Evolutionary conservation across 2,329 filamentous ascomycete species (phyloP).

Genomic region (Orbilia brochopaga): DNA sequence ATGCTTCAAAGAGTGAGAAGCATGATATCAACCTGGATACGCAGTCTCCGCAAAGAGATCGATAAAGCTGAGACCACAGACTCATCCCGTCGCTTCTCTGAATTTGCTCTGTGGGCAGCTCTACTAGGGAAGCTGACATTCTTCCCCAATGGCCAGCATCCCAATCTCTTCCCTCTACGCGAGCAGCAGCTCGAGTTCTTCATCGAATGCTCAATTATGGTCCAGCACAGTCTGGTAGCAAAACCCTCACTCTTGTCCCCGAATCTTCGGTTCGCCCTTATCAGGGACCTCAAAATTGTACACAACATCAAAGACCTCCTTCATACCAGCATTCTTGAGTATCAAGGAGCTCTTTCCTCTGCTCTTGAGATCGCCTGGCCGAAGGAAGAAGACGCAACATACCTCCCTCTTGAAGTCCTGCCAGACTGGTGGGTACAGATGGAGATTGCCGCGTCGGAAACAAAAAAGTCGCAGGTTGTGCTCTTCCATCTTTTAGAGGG

Average conservation of each 20-base stretch:
- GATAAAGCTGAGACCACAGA: conserved; percentile 58
- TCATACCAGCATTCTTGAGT: not conserved
- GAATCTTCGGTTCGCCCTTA: conserved; percentile 14
- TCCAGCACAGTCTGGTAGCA: conserved; percentile 25
- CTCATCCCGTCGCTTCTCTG: conserved; percentile 58
- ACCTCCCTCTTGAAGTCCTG: conserved; percentile 12
- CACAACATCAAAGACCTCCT: conserved; percentile 18
- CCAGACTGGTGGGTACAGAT: conserved; percentile 38
- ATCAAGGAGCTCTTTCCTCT: not conserved
- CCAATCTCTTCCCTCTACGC: not conserved
- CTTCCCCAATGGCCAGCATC: conserved; percentile 37
- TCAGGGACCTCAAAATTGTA: conserved; percentile 13
- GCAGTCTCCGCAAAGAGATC: conserved; percentile 61
- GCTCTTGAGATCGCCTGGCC: conserved; percentile 33
- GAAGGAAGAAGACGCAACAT: conserved; percentile 23
- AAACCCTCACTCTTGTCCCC: conserved; percentile 17
- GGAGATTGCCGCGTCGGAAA: conserved; percentile 9
- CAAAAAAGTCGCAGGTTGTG: conserved; percentile 45
- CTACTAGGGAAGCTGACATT: conserved; percentile 65
- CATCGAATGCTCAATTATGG: conserved; percentile 31
- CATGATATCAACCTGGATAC: conserved; percentile 63
- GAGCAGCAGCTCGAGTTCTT: conserved; percentile 14
- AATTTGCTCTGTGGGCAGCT: conserved; percentile 64
- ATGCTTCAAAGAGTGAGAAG: conserved; percentile 60
- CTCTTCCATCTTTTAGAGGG: conserved; percentile 62